Evolutionary conservation across 2,329 filamentous ascomycete species (phyloP), one percentile per base, ranked within the genome.

Genomic region (Aspergillus fijiensis): DNA sequence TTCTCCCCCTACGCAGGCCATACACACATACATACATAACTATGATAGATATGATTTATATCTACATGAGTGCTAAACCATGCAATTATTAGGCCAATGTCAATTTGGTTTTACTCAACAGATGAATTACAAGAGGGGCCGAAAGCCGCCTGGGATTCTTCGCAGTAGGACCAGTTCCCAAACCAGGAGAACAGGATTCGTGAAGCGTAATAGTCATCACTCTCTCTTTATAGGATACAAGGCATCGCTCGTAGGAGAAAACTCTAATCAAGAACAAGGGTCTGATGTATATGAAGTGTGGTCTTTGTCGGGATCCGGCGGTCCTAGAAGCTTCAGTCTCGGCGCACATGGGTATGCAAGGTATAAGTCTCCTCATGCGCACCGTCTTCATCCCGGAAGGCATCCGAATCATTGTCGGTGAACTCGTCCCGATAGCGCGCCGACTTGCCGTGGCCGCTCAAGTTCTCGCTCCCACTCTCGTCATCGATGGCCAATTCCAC

Each of bases 351-450:
- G 10, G 67, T 67, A 69, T 80, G 78, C 35, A 81, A 67, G 33
- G 72, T 72, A 64, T 77, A 80, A 19, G 72, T 67, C 55, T 79
- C 77, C 58, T 69, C 67, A 33, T 75, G 73, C 14, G 72, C 67
- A 7, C 72, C 76, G 62, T 78, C 78, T 27, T 76, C 76, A 61
- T 75, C 74, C 35, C 72, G 68, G 63, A 81, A 80, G 49, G 79
- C 73, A 66, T 82, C 78, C 56, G 82, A 81, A 60, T 84, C 77
- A 66, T 82, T 81, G 67, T 82, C 82, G 21, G 79, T 81, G 63
- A 82, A 84, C 31, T 83, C 81, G 57, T 84, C 81, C 60, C 81
- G 78, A 80, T 86, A 77, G 76, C 81, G 68, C 79, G 58, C 61
- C 25, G 56, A 55, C 53, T 67, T 69, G 57, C 64, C 67, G 60